A percentile compares a stretch with the other conserved stretches of the same genome.
Conservation (phyloP, 495 filamentous ascomycete species). For the Tuber indicum region DNA sequence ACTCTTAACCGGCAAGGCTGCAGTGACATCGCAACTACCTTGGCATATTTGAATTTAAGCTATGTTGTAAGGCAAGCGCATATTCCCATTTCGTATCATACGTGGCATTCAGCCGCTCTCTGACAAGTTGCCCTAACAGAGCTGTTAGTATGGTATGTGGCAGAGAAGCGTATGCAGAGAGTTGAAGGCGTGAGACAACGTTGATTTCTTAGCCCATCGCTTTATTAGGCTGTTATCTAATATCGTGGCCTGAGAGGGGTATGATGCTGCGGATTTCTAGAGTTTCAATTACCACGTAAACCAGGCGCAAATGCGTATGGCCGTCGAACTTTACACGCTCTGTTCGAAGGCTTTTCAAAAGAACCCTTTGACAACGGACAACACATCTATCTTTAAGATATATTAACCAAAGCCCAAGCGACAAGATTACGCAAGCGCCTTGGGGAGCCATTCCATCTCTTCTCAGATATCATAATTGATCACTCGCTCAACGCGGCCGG, state of each 20-base stretch:
- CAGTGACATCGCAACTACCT: neutral
- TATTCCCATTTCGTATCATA: neutral
- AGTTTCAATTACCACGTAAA: neutral
- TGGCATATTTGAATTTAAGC: neutral
- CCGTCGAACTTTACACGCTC: neutral
- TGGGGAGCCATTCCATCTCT: neutral
- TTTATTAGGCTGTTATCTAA: neutral
- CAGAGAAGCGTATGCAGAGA: neutral
- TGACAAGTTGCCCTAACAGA: neutral
- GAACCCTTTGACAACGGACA: neutral
- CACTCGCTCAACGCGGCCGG: neutral
- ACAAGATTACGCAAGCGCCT: neutral
- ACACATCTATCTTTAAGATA: neutral
- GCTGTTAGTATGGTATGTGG: neutral
- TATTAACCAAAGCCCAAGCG: neutral
- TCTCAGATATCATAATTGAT: neutral
- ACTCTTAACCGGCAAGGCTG: neutral
- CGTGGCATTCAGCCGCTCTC: neutral
- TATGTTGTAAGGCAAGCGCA: neutral
- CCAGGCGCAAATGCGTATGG: neutral
- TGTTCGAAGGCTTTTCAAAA: neutral
- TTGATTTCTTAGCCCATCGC: neutral
- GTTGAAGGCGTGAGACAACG: neutral
- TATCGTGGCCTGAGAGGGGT: neutral
- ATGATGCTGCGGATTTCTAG: neutral